A percentile compares a stretch with the other conserved stretches of the same genome.
Conservation (phyloP, 768 basidiomycete species). For the Coprinellus micaceus region DNA sequence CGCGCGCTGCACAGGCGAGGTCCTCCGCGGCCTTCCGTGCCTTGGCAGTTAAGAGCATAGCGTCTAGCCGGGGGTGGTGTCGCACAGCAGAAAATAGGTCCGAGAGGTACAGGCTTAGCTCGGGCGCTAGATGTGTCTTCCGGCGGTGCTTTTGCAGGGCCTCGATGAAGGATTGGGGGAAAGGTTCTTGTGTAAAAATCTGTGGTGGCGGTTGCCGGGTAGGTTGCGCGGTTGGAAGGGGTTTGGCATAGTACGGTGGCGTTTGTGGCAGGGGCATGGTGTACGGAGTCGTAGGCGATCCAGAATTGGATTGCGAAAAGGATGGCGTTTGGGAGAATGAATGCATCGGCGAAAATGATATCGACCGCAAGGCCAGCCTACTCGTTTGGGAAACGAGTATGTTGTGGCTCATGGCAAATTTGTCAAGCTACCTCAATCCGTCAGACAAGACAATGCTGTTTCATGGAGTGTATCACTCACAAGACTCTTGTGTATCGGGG, state of each 20-base stretch:
- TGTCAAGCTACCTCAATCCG: conserved; percentile 56
- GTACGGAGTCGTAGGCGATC: conserved; percentile 22
- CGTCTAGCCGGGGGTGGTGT: conserved; percentile 68
- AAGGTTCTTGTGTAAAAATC: conserved; percentile 8
- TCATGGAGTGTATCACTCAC: conserved; percentile 39
- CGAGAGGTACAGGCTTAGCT: conserved; percentile 59
- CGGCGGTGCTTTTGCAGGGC: conserved; percentile 27
- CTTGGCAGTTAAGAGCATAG: conserved; percentile 58
- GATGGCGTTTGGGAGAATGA: conserved; percentile 9
- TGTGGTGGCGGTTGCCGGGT: conserved; percentile 14
- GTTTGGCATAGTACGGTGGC: conserved; percentile 22
- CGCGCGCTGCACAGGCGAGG: conserved; percentile 62
- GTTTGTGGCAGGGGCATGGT: conserved; percentile 24
- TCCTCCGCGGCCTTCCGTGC: conserved; percentile 62
- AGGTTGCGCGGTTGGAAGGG: conserved; percentile 27
- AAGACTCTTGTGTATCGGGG: conserved; percentile 59
- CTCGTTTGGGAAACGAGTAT: conserved; percentile 45
- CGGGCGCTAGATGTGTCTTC: conserved; percentile 45
- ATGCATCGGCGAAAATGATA: conserved; percentile 25
- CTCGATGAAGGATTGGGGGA: conserved; percentile 28
- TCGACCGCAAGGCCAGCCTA: conserved; percentile 32
- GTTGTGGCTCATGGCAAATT: conserved; percentile 73
- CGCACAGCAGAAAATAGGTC: conserved; percentile 74
- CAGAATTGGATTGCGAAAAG: conserved; percentile 29
- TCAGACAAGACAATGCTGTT: conserved; percentile 1